Percentiles rank a stretch among this genome's conserved stretches.
Conservation (phyloP, 441 rosid species). For the Arabidopsis lyrata region DNA sequence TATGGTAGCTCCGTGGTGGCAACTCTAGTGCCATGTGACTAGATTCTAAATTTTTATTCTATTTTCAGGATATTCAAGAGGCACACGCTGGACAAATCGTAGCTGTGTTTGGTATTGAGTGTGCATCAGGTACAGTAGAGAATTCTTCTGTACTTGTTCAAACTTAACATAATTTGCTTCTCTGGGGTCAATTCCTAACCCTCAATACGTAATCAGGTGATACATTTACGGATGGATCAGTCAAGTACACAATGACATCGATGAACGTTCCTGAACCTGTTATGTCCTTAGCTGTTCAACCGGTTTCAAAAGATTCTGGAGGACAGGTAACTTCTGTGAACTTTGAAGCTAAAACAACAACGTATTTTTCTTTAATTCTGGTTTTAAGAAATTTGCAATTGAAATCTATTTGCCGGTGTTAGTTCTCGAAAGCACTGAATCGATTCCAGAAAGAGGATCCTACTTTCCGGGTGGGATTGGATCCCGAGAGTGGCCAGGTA, state of each 20-base stretch:
- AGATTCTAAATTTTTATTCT: constrained; percentile 12
- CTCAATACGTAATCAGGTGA: constrained; percentile 63
- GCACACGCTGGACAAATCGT: constrained; percentile 99
- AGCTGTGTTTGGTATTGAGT: constrained; percentile 97
- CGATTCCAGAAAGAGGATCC: constrained; percentile 98
- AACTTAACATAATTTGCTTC: not conserved
- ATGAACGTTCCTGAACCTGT: constrained; percentile 99
- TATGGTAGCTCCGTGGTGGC: constrained; percentile 21
- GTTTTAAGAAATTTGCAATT: constrained; percentile 6
- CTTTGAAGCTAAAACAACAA: constrained; percentile 9
- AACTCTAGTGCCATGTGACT: constrained; percentile 11
- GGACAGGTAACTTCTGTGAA: constrained; percentile 72
- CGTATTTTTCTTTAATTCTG: not conserved
- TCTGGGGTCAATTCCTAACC: constrained; percentile 5
- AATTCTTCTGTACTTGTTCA: constrained; percentile 15
- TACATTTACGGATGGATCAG: constrained; percentile 95
- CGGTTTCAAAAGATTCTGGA: constrained; percentile 94
- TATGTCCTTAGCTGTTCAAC: constrained; percentile 97
- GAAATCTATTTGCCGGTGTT: constrained; percentile 21
- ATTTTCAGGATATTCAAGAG: constrained; percentile 89
- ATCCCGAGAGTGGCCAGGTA: constrained; percentile 98
- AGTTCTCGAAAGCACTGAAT: constrained; percentile 98
- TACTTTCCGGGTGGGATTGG: constrained; percentile 97
- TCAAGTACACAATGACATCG: constrained; percentile 97
- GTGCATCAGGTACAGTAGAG: constrained; percentile 82